Evolutionary conservation across 164 flowering plant genomes (phyloP), one percentile per base, ranked within the genome.

Genomic region (Warburgia ugandensis): DNA sequence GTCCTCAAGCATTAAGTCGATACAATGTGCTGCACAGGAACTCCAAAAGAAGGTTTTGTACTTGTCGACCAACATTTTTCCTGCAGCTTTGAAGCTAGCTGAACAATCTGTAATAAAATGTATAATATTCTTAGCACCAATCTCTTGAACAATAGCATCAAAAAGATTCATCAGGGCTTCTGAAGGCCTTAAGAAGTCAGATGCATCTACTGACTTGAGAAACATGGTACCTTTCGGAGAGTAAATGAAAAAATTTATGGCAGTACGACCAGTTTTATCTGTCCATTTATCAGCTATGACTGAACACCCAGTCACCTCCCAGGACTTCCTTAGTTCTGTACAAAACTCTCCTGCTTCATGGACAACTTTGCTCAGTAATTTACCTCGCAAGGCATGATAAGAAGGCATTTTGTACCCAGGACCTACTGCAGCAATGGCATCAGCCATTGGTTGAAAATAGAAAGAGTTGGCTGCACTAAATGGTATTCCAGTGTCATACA

Each of bases 171-270:
- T 17, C 30, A 79, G 61, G 22, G 57, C 60, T 33, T 73, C 66
- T 0, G 73, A 20, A 28, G 57, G 60, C 39, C 57, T 53, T 30
- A 63, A 38, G n/a, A 60, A 41, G 25, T 52, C 66, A 20, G 85
- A 64, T n/a, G 67, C 77, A 61, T 79, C 80, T 30, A 78, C 87
- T 11, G 97, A 87, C 72, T 68, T 91, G 67, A 83, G 84, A 58
- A 91, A 87, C 59, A 83, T 78, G 21, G 90, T 84, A 49, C 96
- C 74, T 6, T 89, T 78, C 2, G 97, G 95, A 5, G 95, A 87
- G 1, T 94, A 87, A 54, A 91, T 84, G 28, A 77, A 65, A 37
- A 79, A 62, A 23, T 66, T 70, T 22, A 79, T 48, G 20, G 69
- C 47, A 0, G 60, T 35, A 36, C 41, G 61, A 20, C 58, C 56